phyloP scores from a whole-genome alignment of 495 filamentous ascomycete species.

The Neurospora tetraspora region DNA sequence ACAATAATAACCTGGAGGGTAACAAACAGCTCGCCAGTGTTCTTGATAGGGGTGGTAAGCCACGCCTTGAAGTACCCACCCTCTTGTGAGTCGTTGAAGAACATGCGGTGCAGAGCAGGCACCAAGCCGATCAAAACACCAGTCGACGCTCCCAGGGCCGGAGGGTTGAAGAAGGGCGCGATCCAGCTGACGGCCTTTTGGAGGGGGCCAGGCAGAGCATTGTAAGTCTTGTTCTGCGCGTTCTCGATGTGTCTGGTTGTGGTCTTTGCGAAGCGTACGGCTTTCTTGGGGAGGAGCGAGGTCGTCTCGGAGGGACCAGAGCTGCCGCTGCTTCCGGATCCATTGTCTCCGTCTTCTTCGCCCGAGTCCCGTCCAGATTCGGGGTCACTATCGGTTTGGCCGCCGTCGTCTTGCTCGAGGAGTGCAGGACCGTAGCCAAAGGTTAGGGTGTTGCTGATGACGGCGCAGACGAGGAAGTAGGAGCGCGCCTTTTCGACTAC shows the following conservation, averaged over 20 bases:
- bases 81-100: slow-evolving; percentile 53
- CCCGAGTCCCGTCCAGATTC: slow-evolving; percentile 13
- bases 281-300: slow-evolving; percentile 8
- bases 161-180: slow-evolving; percentile 51
- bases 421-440: slow-evolving; percentile 57
- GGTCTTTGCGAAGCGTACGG: slow-evolving; percentile 3
- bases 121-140: slow-evolving; percentile 54
- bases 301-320: slow-evolving; percentile 12
- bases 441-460: slow-evolving; percentile 30
- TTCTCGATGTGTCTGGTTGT: slow-evolving; percentile 12
- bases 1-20: slow-evolving; percentile 62
- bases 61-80: slow-evolving; percentile 64
- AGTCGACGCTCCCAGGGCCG: slow-evolving; percentile 53
- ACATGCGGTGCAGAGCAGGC: slow-evolving; percentile 51
- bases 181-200: slow-evolving; percentile 34
- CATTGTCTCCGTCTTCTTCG: slow-evolving; percentile 6
- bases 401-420: slow-evolving; percentile 31
- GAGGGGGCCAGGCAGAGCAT: slow-evolving; percentile 23
- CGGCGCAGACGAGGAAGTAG: slow-evolving; percentile 56
- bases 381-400: slow-evolving; percentile 18
- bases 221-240: slow-evolving; percentile 26
- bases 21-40: slow-evolving; percentile 62
- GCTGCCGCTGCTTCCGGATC: background rate
- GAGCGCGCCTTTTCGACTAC: slow-evolving; percentile 57
- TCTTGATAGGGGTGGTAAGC: slow-evolving; percentile 56